Evolutionary conservation across 805 yeast genomes (phyloP).

Genomic region (Metschnikowia gruessii): DNA sequence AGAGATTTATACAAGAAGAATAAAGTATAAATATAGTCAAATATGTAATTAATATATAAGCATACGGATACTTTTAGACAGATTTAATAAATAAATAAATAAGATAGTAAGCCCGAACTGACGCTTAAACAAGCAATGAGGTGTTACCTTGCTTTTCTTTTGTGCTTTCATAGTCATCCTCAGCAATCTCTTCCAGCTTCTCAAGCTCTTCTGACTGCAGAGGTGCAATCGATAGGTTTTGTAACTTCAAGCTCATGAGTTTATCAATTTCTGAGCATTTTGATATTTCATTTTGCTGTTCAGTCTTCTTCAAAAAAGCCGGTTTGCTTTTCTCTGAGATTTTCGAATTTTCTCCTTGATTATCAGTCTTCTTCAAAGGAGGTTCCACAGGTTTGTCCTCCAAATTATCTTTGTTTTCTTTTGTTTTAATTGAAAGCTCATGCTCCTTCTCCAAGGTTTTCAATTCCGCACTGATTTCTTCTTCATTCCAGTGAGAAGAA

Average conservation of each 20-base stretch:
- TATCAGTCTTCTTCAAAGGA: background rate
- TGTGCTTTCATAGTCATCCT: background rate
- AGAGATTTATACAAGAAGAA: background rate
- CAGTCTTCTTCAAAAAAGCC: background rate
- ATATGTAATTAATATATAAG: too few relatives aligned
- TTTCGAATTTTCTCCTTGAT: background rate
- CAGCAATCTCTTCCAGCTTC: background rate
- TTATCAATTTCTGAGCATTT: background rate
- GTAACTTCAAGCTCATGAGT: background rate
- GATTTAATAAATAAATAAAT: too few relatives aligned
- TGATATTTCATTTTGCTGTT: background rate
- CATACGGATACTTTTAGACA: too few relatives aligned
- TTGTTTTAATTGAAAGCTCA: background rate
- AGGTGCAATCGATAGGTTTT: background rate
- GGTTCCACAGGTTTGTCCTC: background rate
- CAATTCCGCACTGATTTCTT: slow-evolving; percentile 32
- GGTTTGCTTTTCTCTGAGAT: background rate
- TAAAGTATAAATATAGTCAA: background rate
- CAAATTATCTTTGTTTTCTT: background rate
- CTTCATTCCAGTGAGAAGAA: slow-evolving; percentile 19
- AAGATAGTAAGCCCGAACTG: background rate
- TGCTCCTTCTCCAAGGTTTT: slow-evolving; percentile 22
- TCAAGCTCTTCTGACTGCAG: too few relatives aligned
- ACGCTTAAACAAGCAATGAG: background rate
- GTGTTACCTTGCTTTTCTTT: background rate